phyloP scores from a whole-genome alignment of 1,284 basidiomycete genomes.

The Melampsora americana region DNA sequence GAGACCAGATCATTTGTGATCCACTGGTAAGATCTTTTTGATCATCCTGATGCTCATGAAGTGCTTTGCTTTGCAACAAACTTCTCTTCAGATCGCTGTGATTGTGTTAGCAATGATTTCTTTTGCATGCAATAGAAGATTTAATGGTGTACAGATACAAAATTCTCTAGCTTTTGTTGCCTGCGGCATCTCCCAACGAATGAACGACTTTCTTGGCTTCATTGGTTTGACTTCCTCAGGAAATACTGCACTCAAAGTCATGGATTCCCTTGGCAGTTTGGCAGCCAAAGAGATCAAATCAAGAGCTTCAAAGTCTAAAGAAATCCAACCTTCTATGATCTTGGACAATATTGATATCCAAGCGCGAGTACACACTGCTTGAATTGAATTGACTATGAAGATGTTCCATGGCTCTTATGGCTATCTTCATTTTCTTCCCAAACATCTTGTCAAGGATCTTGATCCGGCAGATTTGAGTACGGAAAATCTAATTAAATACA shows the following conservation, averaged over 20 bases:
- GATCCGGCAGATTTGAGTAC: neutral
- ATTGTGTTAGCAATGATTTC: constrained; percentile 25
- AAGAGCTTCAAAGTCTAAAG: neutral
- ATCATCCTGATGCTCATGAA: too few species aligned
- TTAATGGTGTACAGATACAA: constrained; percentile 12
- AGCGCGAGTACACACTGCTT: neutral
- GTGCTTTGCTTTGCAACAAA: too few species aligned
- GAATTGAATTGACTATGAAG: neutral
- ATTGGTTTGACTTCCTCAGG: constrained; percentile 2
- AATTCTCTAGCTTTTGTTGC: constrained; percentile 12
- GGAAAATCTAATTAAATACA: neutral
- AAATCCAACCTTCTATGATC: neutral
- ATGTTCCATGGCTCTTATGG: constrained; percentile 20
- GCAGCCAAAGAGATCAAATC: neutral
- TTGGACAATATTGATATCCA: constrained; percentile 33
- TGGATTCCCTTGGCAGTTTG: neutral
- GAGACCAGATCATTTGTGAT: too few species aligned
- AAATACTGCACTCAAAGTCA: constrained; percentile 3
- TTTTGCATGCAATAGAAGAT: constrained; percentile 9
- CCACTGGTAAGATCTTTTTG: too few species aligned
- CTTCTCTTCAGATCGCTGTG: neutral
- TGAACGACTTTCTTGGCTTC: constrained; percentile 7
- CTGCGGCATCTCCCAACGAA: constrained; percentile 4
- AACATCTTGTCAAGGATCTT: neutral
- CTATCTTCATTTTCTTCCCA: constrained; percentile 3